Evolutionary conservation across 2,329 filamentous ascomycete species (phyloP).

Genomic region (Colletotrichum gloeosporioides): DNA sequence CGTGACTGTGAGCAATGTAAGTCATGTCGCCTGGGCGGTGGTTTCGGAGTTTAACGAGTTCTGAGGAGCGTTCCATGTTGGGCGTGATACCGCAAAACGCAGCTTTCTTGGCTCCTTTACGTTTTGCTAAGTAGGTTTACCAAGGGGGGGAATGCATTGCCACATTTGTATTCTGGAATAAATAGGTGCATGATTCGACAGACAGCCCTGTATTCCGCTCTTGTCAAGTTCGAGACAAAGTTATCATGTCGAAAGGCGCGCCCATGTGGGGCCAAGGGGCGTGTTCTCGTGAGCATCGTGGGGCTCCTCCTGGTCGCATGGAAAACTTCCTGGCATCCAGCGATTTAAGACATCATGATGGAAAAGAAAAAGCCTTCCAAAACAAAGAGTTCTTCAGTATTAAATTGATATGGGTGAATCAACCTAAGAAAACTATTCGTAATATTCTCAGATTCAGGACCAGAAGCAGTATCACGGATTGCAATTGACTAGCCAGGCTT

Average conservation of each 20-base stretch:
- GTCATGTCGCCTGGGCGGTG: constrained; percentile 28
- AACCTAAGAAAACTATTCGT: background rate
- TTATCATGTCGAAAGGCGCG: background rate
- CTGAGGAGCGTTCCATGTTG: background rate
- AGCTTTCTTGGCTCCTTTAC: background rate
- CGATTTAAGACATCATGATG: background rate
- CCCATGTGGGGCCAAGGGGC: background rate
- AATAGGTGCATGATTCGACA: fast-evolving
- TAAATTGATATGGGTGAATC: fast-evolving
- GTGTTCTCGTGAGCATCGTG: background rate
- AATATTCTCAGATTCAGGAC: fast-evolving
- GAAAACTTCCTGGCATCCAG: too few relatives aligned
- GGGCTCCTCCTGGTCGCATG: background rate
- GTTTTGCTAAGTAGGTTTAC: fast-evolving
- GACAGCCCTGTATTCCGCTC: background rate
- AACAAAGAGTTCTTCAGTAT: fast-evolving
- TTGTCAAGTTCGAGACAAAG: background rate
- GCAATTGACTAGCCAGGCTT: background rate
- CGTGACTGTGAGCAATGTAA: constrained; percentile 29
- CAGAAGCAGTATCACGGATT: background rate
- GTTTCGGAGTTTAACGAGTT: background rate
- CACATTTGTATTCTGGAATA: background rate
- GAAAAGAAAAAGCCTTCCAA: background rate
- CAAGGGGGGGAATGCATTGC: fast-evolving
- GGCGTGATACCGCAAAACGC: background rate